Percentiles rank a stretch among this genome's conserved stretches.
phyloP scores from a whole-genome alignment of 495 filamentous ascomycete genomes.

The Chaetomidium leptoderma region DNA sequence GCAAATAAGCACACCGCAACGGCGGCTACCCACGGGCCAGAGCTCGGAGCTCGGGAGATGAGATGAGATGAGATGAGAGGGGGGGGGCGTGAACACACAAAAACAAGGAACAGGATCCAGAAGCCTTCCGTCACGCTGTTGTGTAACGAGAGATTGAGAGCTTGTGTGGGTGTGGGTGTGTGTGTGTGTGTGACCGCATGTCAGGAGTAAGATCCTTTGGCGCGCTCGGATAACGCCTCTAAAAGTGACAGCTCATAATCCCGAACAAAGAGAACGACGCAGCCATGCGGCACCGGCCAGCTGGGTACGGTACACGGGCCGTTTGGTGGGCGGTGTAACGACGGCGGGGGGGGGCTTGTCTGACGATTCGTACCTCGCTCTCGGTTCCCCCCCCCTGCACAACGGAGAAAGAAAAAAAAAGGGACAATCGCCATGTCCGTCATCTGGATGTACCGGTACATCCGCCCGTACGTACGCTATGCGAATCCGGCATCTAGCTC shows the following conservation, averaged over 20 bases:
- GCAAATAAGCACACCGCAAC: not conserved
- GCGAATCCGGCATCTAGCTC: no score
- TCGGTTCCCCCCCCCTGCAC: no score
- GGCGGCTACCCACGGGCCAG: not conserved
- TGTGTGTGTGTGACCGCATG: no score
- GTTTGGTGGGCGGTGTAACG: not conserved
- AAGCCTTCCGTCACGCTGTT: not conserved
- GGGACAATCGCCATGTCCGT: slow-evolving; percentile 1
- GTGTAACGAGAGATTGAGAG: not conserved
- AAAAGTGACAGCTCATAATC: not conserved
- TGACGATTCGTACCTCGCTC: no score
- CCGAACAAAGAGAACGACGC: not conserved
- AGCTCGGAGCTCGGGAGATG: not conserved
- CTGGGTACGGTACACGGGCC: slow-evolving; percentile 7
- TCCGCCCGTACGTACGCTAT: no score
- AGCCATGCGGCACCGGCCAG: not conserved
- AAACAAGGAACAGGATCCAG: not conserved
- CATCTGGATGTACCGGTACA: not conserved
- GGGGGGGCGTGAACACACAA: not conserved
- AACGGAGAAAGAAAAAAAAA: no score
- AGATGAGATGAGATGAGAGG: no score
- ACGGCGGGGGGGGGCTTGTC: not conserved
- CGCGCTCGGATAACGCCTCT: no score
- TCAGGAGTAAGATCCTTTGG: no score
- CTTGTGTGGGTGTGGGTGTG: no score